Percentiles rank a stretch among this genome's conserved stretches.
These are phyloP conservation scores for Dittrichia graveolens DNA, from an alignment of 129 eudicot species.

Conservation along the genomic window DNA sequence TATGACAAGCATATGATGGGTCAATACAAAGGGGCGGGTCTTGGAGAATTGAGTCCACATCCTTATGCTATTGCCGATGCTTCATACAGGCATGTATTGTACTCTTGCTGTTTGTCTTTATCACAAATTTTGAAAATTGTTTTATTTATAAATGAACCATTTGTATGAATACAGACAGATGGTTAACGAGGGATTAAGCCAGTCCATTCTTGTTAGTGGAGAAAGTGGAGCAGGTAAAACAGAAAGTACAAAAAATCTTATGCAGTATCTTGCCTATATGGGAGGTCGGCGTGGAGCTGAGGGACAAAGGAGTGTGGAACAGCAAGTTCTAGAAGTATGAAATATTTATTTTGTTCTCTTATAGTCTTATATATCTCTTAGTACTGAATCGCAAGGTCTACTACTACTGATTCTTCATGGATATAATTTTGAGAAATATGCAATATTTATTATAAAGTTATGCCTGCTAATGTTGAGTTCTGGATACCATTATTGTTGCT, in stretches of 20 bases:
- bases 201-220: constrained; percentile 93
- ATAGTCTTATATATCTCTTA: not conserved
- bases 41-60: constrained; percentile 93
- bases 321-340: constrained; percentile 85
- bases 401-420: not conserved
- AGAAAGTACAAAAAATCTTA: constrained; percentile 88
- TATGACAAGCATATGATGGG: constrained; percentile 76
- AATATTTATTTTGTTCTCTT: constrained; percentile 14
- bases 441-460: constrained; percentile 2
- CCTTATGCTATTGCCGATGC: constrained; percentile 94
- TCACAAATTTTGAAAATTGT: not conserved
- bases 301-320: constrained; percentile 80
- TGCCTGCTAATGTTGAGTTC: not conserved
- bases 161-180: constrained; percentile 60
- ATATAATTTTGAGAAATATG: constrained; percentile 51
- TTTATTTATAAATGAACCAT: constrained; percentile 1
- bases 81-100: constrained; percentile 73
- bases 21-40: constrained; percentile 74
- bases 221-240: constrained; percentile 99
- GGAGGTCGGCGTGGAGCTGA: constrained; percentile 63
- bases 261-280: constrained; percentile 93
- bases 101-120: constrained; percentile 6
- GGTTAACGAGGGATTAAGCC: constrained; percentile 86
- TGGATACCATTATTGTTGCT: not conserved
- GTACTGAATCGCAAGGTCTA: constrained; percentile 6